Evolutionary conservation across 139 green algal genomes (phyloP), one percentile per base, ranked within the genome.

Genomic region (Auxenochlorella pyrenoidosa): DNA sequence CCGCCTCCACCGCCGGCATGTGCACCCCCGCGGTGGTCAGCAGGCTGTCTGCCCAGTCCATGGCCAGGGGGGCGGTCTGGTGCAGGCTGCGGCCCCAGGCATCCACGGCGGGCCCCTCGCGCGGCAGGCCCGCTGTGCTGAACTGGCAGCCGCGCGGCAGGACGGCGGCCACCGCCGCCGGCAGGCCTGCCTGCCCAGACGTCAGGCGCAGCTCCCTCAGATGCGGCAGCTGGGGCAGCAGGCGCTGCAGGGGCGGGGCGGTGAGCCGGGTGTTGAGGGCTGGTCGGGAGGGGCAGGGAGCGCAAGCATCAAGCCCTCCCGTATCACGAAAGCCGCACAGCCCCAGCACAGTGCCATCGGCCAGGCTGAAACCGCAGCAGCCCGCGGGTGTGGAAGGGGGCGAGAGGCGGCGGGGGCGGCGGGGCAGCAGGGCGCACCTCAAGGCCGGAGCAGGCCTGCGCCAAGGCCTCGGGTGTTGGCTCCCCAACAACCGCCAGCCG

Each of bases 181-280:
- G 80, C 60, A 85, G 80, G 40, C 40, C 43, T 6, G 75, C 36
- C 36, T 76, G 40, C 38, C 60, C 80, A 32, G 80, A 85, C 12
- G 80, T 85, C 30, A 85, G 19, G 16, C 80, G 80, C 80, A 85
- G 60, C 80, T 85, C 80, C 80, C 75, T 76, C 28, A 85, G 60
- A 40, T 85, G 26, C 8, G 80, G 80, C 60, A 85, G 80, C 80
- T 85, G 80, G 2, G 80, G 63, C 78, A 83, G 78, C n/a, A 83
- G 78, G 28, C 16, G 16, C 75, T 82, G 75, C 75, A 65, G 68
- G n/a, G 6, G 68, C 18, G 3, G 68, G 68, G 32, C 26, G 70
- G 70, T 34, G 4, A 15, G 75, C n/a, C n/a, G 16, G 30, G 5
- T 28, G 4, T 30, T 26, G 4, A 28, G 12, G 40, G 44, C 43